Conservation (phyloP, 169 alveolate genomes). For the Neospora caninum region DNA sequence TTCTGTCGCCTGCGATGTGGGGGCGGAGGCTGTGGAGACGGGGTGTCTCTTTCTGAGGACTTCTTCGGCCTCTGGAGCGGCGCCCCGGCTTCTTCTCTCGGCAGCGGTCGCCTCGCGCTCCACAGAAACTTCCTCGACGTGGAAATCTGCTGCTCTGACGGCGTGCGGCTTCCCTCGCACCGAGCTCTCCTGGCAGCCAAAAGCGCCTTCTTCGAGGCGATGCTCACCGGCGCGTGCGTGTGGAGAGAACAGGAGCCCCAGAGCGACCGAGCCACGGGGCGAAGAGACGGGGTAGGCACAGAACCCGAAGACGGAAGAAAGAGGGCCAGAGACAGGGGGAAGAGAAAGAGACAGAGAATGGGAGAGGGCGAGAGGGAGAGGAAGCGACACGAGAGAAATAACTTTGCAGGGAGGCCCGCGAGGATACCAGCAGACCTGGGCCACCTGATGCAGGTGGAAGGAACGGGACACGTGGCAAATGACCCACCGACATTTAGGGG, state of each 20-base stretch:
- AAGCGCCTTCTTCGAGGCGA: slow-evolving; percentile 64
- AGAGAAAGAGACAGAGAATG: background rate
- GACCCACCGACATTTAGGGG: too few relatives aligned
- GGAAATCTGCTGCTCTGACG: slow-evolving; percentile 56
- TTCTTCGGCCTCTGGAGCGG: background rate
- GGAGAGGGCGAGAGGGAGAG: background rate
- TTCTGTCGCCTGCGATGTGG: background rate
- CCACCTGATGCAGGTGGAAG: too few relatives aligned
- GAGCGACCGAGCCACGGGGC: background rate
- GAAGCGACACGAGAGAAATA: too few relatives aligned
- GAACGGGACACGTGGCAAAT: too few relatives aligned
- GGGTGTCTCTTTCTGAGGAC: background rate
- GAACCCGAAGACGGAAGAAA: background rate
- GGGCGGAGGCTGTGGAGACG: background rate
- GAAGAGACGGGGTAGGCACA: background rate
- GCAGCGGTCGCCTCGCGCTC: slow-evolving; percentile 14
- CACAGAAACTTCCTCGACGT: slow-evolving; percentile 59
- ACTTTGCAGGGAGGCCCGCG: too few relatives aligned
- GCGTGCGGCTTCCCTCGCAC: slow-evolving; percentile 57
- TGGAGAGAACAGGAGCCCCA: slow-evolving; percentile 38
- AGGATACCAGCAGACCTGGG: too few relatives aligned
- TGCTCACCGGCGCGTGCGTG: slow-evolving; percentile 61
- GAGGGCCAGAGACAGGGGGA: background rate
- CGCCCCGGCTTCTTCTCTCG: background rate
- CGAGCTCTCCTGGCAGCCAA: slow-evolving; percentile 66